Conservation (phyloP, 331 rosid genomes). For the Dryas integrifolia region DNA sequence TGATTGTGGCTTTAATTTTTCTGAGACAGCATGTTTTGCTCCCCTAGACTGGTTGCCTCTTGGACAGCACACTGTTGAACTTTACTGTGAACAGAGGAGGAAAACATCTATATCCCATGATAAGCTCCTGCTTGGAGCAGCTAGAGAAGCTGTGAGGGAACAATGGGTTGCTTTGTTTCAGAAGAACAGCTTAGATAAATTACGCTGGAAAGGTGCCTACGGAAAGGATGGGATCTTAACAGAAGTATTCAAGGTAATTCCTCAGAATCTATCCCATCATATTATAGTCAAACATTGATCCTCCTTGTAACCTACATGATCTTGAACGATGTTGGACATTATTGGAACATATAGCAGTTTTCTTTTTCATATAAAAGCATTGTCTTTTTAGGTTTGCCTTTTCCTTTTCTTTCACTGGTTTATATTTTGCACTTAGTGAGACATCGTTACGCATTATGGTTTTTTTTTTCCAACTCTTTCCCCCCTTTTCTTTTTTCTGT, state of each 20-base stretch:
- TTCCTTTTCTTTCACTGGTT: conserved; percentile 7
- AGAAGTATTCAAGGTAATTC: conserved; percentile 54
- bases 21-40: conserved; percentile 68
- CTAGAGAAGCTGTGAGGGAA: conserved; percentile 72
- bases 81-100: conserved; percentile 50
- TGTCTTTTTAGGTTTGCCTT: background rate
- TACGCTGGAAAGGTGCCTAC: conserved; percentile 44
- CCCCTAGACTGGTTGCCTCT: conserved; percentile 83
- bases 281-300: conserved; percentile 14
- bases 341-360: background rate
- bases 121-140: conserved; percentile 76
- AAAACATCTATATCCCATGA: conserved; percentile 71
- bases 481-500: conserved; percentile 22
- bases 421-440: conserved; percentile 4
- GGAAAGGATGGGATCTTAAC: conserved; percentile 55
- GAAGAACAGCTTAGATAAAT: conserved; percentile 39
- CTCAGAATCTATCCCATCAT: background rate
- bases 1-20: conserved; percentile 78
- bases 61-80: conserved; percentile 64
- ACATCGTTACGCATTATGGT: background rate
- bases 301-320: background rate
- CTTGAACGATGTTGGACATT: background rate
- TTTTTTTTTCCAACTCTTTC: background rate
- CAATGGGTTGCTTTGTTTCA: conserved; percentile 60
- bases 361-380: background rate